Evolutionary conservation across 1,139 yeast genomes (phyloP), one percentile per base, ranked within the genome.

Genomic region (Candida sp.): DNA sequence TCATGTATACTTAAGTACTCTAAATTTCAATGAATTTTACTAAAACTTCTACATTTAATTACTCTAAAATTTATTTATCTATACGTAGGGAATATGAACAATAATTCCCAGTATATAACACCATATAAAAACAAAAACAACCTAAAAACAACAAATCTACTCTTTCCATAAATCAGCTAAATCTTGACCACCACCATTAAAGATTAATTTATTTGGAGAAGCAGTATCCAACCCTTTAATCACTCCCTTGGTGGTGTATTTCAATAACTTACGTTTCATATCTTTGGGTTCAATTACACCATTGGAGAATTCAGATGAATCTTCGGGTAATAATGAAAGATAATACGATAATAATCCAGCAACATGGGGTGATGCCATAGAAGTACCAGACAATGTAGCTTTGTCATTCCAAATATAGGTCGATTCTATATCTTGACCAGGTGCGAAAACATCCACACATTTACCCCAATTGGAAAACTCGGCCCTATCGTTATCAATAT

Each of bases 121-220:
- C n/a, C n/a, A n/a, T n/a, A n/a, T n/a, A n/a, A n/a, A n/a, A n/a
- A n/a, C n/a, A n/a, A n/a, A n/a, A n/a, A n/a, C n/a, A n/a, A n/a
- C n/a, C n/a, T n/a, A n/a, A n/a, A n/a, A n/a, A n/a, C n/a, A n/a
- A n/a, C n/a, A n/a, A 5, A 36, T 15, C 30, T 36, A 42, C 30
- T 35, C 43, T 39, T 36, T 43, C 95, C 95, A 87, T 77, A 87
- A 86, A 43, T 75, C 79, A 46, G 82, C 72, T 60, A 87, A 66
- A 67, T 84, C 84, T 66, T 82, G 82, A 53, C 96, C 97, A 50
- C 84, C 97, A 72, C 99, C 99, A 64, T 93, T 93, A 79, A 72
- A 93, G 44, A 93, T 90, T 68, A 93, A 80, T 48, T 84, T 70
- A 72, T 93, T 93, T 57, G 97, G 96, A 44, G 98, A 87, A 45